phyloP scores from a whole-genome alignment of 2,329 filamentous ascomycete genomes.

The Cadophora malorum region DNA sequence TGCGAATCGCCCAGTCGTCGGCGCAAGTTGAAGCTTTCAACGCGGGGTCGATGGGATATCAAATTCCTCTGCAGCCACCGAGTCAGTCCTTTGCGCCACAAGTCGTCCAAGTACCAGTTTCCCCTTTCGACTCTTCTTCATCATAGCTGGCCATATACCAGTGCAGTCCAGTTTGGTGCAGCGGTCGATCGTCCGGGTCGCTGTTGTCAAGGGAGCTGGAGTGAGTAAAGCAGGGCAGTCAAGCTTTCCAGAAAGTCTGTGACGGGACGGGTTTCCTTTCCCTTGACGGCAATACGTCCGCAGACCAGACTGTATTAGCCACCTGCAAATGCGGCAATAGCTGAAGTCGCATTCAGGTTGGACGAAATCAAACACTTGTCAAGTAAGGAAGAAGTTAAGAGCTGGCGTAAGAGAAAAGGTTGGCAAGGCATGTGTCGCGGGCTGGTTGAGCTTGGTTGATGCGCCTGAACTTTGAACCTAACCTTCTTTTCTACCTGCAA shows the following conservation, averaged over 20 bases:
- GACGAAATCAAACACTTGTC: slow-evolving; percentile 16
- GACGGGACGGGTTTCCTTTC: slow-evolving; percentile 26
- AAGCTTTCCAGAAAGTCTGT: slow-evolving; percentile 22
- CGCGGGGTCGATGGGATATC: slow-evolving; percentile 16
- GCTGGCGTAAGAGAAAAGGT: background rate
- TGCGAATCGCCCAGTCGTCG: slow-evolving; percentile 8
- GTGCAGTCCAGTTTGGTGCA: background rate
- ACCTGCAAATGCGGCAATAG: slow-evolving; percentile 2
- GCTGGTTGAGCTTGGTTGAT: slow-evolving; percentile 21
- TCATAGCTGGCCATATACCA: slow-evolving; percentile 39
- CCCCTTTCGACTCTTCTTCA: slow-evolving; percentile 41
- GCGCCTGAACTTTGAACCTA: slow-evolving; percentile 4
- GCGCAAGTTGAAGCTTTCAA: slow-evolving; percentile 25
- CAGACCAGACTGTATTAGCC: slow-evolving; percentile 10
- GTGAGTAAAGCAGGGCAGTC: background rate
- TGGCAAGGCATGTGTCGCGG: background rate
- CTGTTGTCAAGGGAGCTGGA: background rate
- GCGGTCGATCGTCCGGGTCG: slow-evolving; percentile 5
- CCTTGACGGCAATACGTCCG: slow-evolving; percentile 20
- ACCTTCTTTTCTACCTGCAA: background rate
- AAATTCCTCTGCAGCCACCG: background rate
- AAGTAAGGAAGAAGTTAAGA: slow-evolving; percentile 8
- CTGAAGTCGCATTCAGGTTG: background rate
- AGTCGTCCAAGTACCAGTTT: slow-evolving; percentile 41
- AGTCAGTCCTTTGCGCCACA: slow-evolving; percentile 31